Evolutionary conservation across 176 grass and related monocot species (phyloP), one percentile per base, ranked within the genome.

Genomic region (Carex pumila): DNA sequence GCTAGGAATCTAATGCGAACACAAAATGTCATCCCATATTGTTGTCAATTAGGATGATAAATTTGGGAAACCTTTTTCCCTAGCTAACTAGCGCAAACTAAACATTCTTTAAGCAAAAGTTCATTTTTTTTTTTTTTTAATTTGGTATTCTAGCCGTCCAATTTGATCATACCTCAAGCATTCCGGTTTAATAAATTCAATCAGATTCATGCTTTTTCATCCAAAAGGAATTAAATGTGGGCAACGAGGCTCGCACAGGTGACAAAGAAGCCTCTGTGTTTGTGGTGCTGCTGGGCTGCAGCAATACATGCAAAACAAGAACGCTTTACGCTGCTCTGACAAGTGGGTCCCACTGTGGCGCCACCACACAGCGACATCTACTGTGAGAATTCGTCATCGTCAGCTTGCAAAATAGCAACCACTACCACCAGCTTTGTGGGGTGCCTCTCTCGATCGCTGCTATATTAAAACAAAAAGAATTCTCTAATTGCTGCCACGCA

Each of bases 401-500:
- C 49, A 76, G 49, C 47, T 55, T 55, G 72, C 72, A 53, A 76
- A 76, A 82, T 82, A 82, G 36, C 67, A 14, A 41, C 59, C 18
- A 61, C 50, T 55, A 10, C 54, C 29, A 1, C 25, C 56, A 14
- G 31, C 11, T 18, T 36, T 36, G 32, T 62, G 22, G 15, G 56
- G 78, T 63, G 56, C 68, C 68, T 71, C 68, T 71, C 68, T 71
- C 68, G 17, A 71, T 71, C 68, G 68, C 55, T 45, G 32, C 21
- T 12, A 25, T 2, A 56, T 32, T 8, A 17, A 56, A 68, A 68
- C 43, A 53, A 82, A 65, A 0, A 19, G 0, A 32, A 66, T 12
- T 55, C 22, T 76, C 49, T 31, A 22, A 82, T 82, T 82, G 80
- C 12, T 68, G 19, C 81, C 81, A 69, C 62, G 62, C 62, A 83